Percentiles rank a stretch among this genome's conserved stretches.
Evolutionary conservation across 805 yeast genomes (phyloP).

Genomic region (Candida incommunis): DNA sequence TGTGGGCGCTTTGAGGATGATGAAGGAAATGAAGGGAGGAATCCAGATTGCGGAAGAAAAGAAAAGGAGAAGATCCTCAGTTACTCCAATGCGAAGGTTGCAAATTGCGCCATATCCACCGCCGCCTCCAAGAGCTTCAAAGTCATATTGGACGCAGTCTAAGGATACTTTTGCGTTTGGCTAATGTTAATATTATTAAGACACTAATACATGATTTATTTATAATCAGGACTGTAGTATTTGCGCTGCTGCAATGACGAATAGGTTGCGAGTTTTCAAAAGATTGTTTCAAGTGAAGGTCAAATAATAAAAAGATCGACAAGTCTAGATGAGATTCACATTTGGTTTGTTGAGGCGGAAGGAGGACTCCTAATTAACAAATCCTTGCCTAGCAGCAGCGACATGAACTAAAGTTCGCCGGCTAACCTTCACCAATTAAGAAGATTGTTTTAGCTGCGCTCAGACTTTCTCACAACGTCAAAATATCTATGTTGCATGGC

Average conservation of each 20-base stretch:
- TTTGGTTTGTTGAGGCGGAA: no score
- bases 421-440: no score
- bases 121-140: background rate
- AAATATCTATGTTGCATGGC: conserved; percentile 71
- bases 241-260: no score
- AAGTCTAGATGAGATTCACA: no score
- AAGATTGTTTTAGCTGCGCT: no score
- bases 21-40: background rate
- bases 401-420: no score
- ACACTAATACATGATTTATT: background rate
- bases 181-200: background rate
- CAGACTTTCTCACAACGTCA: conserved; percentile 20
- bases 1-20: background rate
- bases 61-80: background rate
- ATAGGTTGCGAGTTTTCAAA: no score
- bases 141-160: background rate
- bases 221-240: background rate
- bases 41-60: background rate
- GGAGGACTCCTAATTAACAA: no score
- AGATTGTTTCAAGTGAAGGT: no score
- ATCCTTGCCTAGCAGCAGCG: no score
- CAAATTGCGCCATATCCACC: background rate
- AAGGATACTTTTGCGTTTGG: background rate
- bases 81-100: background rate
- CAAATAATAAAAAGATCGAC: no score